Evolutionary conservation across 1,284 basidiomycete species (phyloP), one percentile per base, ranked within the genome.

Genomic region (Trichosporon ovoides): DNA sequence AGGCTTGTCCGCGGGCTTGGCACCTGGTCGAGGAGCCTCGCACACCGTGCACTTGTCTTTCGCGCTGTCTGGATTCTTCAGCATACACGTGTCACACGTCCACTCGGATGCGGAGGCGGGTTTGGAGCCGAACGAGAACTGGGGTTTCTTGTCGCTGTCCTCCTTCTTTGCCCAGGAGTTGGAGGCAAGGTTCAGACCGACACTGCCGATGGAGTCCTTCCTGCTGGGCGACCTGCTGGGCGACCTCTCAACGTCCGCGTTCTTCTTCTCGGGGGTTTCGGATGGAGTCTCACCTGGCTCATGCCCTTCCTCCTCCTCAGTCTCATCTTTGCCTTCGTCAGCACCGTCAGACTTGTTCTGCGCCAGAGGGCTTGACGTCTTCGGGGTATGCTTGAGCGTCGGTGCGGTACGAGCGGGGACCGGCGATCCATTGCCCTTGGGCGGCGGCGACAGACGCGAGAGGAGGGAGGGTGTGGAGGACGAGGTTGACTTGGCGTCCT

Each of bases 31-130:
- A 0, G 79, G 78, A 1, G 77, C 59, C 34, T 83, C 83, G 58
- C 85, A 86, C 35, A 82, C 63, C 0, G 74, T 76, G 66, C 84
- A 86, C 67, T 83, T 82, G 18, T 65, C 66, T 49, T 68, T 78
- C 3, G 79, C 80, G 16, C 66, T 71, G 13, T 73, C 76, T 7
- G 79, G 72, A 63, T 83, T 85, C 51, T 77, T 68, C 35, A 83
- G 62, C 69, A 73, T 75, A 54, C 84, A 85, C 11, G 69, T 60
- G 3, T 71, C 70, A 61, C 83, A 85, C 9, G 62, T 77, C 83
- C 83, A 84, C 20, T 65, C 66, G n/a, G n/a, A n/a, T 10, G 28
- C 38, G 11, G 37, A 10, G 5, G 50, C 33, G 7, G 33, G 18
- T 24, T 52, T 56, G 50, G 55, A 38, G 9, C 24, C 14, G 31